phyloP scores from a whole-genome alignment of 345 rosid genomes.

The Pistacia integerrima region DNA sequence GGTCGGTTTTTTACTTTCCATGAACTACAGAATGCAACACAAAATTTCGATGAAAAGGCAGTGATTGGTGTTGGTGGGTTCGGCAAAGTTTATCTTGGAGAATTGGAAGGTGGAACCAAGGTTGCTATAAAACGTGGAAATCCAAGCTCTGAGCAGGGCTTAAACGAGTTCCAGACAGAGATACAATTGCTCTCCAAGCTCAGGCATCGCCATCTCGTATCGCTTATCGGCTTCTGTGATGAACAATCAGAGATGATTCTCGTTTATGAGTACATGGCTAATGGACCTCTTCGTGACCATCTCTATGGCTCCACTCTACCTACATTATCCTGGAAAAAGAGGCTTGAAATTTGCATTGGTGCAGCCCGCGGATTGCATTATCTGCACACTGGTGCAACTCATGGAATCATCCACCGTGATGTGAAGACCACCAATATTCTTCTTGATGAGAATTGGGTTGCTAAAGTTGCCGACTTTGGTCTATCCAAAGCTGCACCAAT shows the following conservation, averaged over 20 bases:
- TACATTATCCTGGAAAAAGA: slow-evolving; percentile 74
- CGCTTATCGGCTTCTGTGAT: slow-evolving; percentile 79
- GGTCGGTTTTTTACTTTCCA: slow-evolving; percentile 61
- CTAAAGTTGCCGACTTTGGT: slow-evolving; percentile 85
- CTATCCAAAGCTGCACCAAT: slow-evolving; percentile 72
- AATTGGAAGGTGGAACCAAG: slow-evolving; percentile 63
- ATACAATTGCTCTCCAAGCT: slow-evolving; percentile 84
- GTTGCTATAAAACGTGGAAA: slow-evolving; percentile 74
- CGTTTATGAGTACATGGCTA: slow-evolving; percentile 85
- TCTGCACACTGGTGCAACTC: slow-evolving; percentile 77
- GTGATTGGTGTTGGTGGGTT: slow-evolving; percentile 86
- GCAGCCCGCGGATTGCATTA: slow-evolving; percentile 84
- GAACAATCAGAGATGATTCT: slow-evolving; percentile 83
- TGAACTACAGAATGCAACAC: slow-evolving; percentile 67
- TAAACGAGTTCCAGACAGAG: slow-evolving; percentile 86
- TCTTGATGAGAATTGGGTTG: slow-evolving; percentile 73
- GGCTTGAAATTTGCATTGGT: slow-evolving; percentile 81
- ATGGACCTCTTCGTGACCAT: slow-evolving; percentile 85
- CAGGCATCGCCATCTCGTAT: slow-evolving; percentile 79
- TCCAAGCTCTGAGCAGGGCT: slow-evolving; percentile 73
- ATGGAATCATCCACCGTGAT: slow-evolving; percentile 81
- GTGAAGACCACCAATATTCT: slow-evolving; percentile 88
- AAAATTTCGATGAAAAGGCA: slow-evolving; percentile 68
- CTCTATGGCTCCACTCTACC: slow-evolving; percentile 58
- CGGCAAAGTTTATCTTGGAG: slow-evolving; percentile 75